These are phyloP conservation scores for Plantago major DNA, from an alignment of 257 asterid genomes.

Conservation along the genomic window DNA sequence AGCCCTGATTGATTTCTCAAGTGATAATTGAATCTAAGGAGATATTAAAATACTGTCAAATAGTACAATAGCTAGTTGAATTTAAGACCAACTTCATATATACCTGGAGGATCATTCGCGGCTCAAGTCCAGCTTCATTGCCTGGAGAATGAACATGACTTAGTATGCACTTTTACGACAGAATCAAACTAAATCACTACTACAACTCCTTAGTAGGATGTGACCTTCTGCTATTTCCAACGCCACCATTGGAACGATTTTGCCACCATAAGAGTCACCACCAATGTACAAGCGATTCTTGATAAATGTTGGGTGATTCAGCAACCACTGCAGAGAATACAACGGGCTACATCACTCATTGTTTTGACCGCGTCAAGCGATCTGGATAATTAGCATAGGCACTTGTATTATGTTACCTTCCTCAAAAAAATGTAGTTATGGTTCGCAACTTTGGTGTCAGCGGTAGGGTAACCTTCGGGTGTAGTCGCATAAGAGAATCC, in stretches of 20 bases:
- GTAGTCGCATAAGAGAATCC: slow-evolving; percentile 44
- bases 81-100: not conserved
- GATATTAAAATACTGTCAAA: not conserved
- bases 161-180: not conserved
- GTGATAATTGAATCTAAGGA: no score
- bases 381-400: not conserved
- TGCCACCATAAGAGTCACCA: slow-evolving; percentile 60
- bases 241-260: slow-evolving; percentile 37
- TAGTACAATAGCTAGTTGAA: not conserved
- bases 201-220: no score
- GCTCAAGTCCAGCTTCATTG: slow-evolving; percentile 41
- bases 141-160: slow-evolving; percentile 23
- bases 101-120: slow-evolving; percentile 37
- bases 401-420: slow-evolving; percentile 24
- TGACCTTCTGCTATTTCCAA: slow-evolving; percentile 38
- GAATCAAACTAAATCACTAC: not conserved
- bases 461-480: slow-evolving; percentile 16
- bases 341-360: not conserved
- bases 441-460: slow-evolving; percentile 25
- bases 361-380: not conserved
- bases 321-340: slow-evolving; percentile 45
- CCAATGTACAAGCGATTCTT: slow-evolving; percentile 38
- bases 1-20: slow-evolving; percentile 20
- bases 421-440: slow-evolving; percentile 16
- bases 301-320: slow-evolving; percentile 33